Conservation (phyloP, 441 rosid genomes). For the Aquilaria agallochum region DNA sequence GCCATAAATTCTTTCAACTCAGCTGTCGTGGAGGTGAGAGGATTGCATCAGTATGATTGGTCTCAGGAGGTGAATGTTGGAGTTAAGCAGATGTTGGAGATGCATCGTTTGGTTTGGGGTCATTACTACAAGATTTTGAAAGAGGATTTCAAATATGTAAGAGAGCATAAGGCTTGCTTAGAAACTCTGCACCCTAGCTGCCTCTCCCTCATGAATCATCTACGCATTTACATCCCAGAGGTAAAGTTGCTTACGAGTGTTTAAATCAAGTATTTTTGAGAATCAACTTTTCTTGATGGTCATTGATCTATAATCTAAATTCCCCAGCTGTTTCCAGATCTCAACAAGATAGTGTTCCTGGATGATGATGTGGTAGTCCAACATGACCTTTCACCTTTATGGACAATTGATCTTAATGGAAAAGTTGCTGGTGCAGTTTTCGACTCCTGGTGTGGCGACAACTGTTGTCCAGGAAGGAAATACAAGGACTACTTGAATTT, state of each 20-base stretch:
- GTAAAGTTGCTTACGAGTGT: slow-evolving; percentile 31
- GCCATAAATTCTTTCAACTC: slow-evolving; percentile 63
- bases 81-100: slow-evolving; percentile 71
- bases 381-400: slow-evolving; percentile 74
- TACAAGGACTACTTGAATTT: slow-evolving; percentile 80
- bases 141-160: slow-evolving; percentile 39
- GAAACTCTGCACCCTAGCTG: slow-evolving; percentile 60
- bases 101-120: slow-evolving; percentile 62
- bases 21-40: slow-evolving; percentile 83
- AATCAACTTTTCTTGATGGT: slow-evolving; percentile 8
- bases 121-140: slow-evolving; percentile 53
- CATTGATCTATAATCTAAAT: slow-evolving; percentile 29
- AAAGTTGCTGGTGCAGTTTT: slow-evolving; percentile 81
- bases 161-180: slow-evolving; percentile 33
- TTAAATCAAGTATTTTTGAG: slow-evolving; percentile 15
- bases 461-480: slow-evolving; percentile 82
- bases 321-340: slow-evolving; percentile 89
- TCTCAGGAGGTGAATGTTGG: slow-evolving; percentile 60
- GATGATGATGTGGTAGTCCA: slow-evolving; percentile 92
- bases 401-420: slow-evolving; percentile 71
- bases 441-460: slow-evolving; percentile 68
- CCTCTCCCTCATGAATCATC: slow-evolving; percentile 77
- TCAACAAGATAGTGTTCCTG: slow-evolving; percentile 84
- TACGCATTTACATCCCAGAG: slow-evolving; percentile 76
- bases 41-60: slow-evolving; percentile 94